Percentiles rank a stretch among this genome's conserved stretches.
These are phyloP conservation scores for Quercus variabilis DNA, from an alignment of 306 rosid genomes.

Conservation along the genomic window DNA sequence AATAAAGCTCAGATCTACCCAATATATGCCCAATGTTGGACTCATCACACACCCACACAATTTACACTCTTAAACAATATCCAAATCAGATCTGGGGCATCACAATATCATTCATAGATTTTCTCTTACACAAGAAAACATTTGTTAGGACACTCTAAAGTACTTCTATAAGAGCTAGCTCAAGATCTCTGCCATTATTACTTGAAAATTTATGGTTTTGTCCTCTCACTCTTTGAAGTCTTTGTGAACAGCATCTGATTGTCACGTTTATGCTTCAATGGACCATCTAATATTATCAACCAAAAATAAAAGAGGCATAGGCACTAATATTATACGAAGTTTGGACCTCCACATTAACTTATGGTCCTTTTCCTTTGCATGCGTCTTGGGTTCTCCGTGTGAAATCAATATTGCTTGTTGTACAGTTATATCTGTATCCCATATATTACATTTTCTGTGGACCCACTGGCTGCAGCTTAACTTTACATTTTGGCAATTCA, in stretches of 20 bases:
- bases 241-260: not conserved
- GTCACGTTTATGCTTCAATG: not conserved
- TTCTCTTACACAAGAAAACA: not conserved
- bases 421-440: conserved; percentile 4
- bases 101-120: no score
- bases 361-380: not conserved
- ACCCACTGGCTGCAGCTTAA: conserved; percentile 11
- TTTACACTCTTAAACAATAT: no score
- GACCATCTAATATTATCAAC: not conserved
- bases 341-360: conserved; percentile 16
- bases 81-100: no score
- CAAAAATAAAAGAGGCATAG: conserved; percentile 12
- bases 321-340: conserved; percentile 5
- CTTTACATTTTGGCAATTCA: conserved; percentile 32
- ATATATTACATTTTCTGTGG: conserved; percentile 1
- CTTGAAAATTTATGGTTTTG: not conserved
- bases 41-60: no score
- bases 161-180: not conserved
- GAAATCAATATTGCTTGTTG: conserved; percentile 14
- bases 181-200: not conserved
- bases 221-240: not conserved
- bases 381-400: conserved; percentile 12
- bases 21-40: no score
- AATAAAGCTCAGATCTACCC: no score
- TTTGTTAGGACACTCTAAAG: not conserved